Percentiles rank a stretch among this genome's conserved stretches.
Evolutionary conservation across 108 stramenopile species (phyloP).

Genomic region (Stephanodiscus triporus): DNA sequence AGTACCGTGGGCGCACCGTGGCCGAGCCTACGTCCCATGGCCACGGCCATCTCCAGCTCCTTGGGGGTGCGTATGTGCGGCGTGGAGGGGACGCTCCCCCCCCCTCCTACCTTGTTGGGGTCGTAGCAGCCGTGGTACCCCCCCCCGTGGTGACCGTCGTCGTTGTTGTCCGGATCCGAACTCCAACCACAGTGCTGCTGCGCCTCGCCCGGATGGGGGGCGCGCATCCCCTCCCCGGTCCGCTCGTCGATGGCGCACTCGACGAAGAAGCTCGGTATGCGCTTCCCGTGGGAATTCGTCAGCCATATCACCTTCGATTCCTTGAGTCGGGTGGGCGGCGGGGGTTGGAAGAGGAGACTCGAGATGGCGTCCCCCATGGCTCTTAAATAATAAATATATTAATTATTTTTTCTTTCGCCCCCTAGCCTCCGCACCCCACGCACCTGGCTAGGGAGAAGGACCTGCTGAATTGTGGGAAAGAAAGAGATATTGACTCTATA

Average conservation of each 20-base stretch:
- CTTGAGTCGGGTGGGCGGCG: constrained; percentile 87
- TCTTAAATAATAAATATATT: neutral
- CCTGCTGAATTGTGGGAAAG: too few species aligned
- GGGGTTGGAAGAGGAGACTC: constrained; percentile 89
- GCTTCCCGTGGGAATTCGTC: constrained; percentile 69
- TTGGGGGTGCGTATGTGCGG: constrained; percentile 56
- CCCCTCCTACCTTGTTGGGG: too few species aligned
- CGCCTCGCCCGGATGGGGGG: constrained; percentile 49
- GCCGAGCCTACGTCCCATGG: constrained; percentile 12
- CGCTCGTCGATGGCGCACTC: constrained; percentile 53
- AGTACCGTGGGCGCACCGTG: constrained; percentile 77
- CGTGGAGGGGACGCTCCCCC: constrained; percentile 24
- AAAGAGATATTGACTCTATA: too few species aligned
- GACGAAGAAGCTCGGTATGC: constrained; percentile 88
- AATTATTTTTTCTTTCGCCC: too few species aligned
- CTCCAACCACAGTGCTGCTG: neutral
- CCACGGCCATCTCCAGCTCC: constrained; percentile 37
- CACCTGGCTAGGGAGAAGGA: too few species aligned
- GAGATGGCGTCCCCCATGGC: constrained; percentile 89
- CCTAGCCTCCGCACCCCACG: too few species aligned
- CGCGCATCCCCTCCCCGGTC: constrained; percentile 35
- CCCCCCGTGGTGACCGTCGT: neutral
- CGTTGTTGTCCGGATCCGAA: constrained; percentile 1
- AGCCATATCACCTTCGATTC: constrained; percentile 92
- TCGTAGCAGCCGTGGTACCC: neutral